A percentile compares a stretch with the other conserved stretches of the same genome.
Conservation (phyloP, 306 rosid genomes). For the Sphenostylis stenocarpa region DNA sequence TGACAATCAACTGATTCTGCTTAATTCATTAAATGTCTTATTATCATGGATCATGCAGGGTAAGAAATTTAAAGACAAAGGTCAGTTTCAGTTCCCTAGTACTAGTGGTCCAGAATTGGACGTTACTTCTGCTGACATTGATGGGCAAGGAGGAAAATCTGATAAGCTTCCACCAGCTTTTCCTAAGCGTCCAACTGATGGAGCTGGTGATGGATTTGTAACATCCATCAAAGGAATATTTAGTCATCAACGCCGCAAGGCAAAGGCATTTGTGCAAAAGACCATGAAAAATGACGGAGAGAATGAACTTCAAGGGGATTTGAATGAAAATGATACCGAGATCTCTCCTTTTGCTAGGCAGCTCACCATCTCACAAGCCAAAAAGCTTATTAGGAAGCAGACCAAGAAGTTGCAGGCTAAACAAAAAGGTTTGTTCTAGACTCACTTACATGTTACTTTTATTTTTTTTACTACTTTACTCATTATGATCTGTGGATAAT, state of each 20-base stretch:
- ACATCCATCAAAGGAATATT: constrained; percentile 87
- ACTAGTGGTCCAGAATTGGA: constrained; percentile 58
- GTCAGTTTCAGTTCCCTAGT: constrained; percentile 52
- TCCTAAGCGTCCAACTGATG: constrained; percentile 85
- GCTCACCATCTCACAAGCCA: constrained; percentile 81
- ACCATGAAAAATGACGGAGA: constrained; percentile 84
- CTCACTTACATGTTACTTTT: neutral
- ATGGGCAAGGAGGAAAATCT: constrained; percentile 65
- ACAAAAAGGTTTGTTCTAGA: constrained; percentile 63
- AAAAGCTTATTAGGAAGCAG: constrained; percentile 75
- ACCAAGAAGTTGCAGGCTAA: constrained; percentile 64
- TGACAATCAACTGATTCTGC: constrained; percentile 21
- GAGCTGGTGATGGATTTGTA: constrained; percentile 98
- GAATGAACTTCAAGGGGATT: constrained; percentile 70
- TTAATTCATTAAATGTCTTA: constrained; percentile 10
- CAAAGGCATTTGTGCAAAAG: constrained; percentile 77
- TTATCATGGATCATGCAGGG: constrained; percentile 53
- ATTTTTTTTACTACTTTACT: neutral
- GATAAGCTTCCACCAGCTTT: constrained; percentile 65
- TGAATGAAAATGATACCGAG: constrained; percentile 73
- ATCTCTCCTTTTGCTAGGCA: constrained; percentile 76
- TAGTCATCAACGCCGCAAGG: constrained; percentile 81
- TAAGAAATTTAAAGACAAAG: constrained; percentile 88
- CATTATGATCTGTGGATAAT: neutral
- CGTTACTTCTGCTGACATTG: constrained; percentile 61